Base-by-base conservation (phyloP, 768 basidiomycete genomes). In the Sporobolomyces phaffii region DNA sequence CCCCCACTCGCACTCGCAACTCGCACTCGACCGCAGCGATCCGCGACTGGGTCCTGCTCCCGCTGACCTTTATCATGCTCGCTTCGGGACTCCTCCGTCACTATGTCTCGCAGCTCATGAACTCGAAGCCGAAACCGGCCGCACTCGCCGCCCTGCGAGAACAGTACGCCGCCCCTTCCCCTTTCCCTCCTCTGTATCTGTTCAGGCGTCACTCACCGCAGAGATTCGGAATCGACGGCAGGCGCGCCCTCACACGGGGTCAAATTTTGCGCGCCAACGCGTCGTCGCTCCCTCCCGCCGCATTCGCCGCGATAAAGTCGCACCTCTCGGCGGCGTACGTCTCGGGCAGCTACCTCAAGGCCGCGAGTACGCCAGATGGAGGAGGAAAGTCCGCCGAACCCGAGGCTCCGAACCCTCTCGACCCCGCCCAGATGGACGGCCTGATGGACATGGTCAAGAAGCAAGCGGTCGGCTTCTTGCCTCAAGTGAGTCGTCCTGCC, bases 401-500 rank as follows among this genome's bases (percentile, higher is more conserved):
- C 0, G 60, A 64, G 6, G 24, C 51, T 72, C 81, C 81, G 38
- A 74, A 76, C 43, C 78, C 85, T 0, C 74, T 82, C 33, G 60
- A 66, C 26, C 68, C 63, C 7, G 58, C 56, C 1, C 26, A 20
- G 40, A 59, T 62, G 56, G 70, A 71, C 4, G 90, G 89, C 43
- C 93, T 97, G 91, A 94, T 97, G 92, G 84, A 91, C 15, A 90
- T 90, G 40, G 89, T 99, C 87, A 97, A 97, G 82, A 97, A 94
- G 24, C 96, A 99, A 79, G 91, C 90, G 83, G 91, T 97, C 53
- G 93, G 96, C 89, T 97, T 98, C 89, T 88, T 94, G 18, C 90
- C 89, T 22, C 75, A 75, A 53, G 70, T 68, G 29, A 20, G 70
- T 18, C 9, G 31, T 22, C 31, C 26, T 60, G 2, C 44, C 38